A percentile compares a stretch with the other conserved stretches of the same genome.
Conservation (phyloP, 2,329 filamentous ascomycete species). For the Fusarium napiforme region DNA sequence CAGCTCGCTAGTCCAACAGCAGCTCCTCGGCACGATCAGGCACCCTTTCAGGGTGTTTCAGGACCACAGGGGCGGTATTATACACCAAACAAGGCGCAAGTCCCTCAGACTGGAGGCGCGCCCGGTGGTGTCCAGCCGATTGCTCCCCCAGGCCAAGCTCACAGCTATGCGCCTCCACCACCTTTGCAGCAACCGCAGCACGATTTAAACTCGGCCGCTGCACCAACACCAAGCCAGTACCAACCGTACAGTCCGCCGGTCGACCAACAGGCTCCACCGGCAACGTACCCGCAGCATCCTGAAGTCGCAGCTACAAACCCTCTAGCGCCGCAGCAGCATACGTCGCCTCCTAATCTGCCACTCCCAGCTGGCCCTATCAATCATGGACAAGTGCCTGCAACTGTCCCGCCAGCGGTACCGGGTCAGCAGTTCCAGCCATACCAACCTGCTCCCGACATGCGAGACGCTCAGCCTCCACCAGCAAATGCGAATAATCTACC, state of each 20-base stretch:
- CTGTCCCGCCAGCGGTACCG: rapidly evolving
- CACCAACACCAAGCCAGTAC: not conserved
- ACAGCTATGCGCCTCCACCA: not conserved
- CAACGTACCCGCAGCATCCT: not conserved
- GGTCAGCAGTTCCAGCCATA: not conserved
- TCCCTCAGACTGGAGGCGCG: not conserved
- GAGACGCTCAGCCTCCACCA: not conserved
- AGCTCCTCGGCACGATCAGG: not conserved
- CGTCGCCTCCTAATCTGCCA: not conserved
- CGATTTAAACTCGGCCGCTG: not conserved
- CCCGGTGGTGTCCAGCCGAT: not conserved
- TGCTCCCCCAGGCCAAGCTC: not conserved
- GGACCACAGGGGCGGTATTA: not conserved
- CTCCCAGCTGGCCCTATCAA: not conserved
- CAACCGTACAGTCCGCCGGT: not conserved
- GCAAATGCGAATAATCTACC: rapidly evolving
- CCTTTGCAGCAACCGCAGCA: not conserved
- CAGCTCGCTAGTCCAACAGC: not conserved
- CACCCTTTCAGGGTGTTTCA: not conserved
- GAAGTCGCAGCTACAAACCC: not conserved
- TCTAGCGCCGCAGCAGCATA: not conserved
- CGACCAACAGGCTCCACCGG: not conserved
- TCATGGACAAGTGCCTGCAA: not conserved
- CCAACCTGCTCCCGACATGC: not conserved
- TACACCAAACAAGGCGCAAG: not conserved